Evolutionary conservation across 2,329 filamentous ascomycete species (phyloP), one percentile per base, ranked within the genome.

Genomic region (Penicillium rolfsii): DNA sequence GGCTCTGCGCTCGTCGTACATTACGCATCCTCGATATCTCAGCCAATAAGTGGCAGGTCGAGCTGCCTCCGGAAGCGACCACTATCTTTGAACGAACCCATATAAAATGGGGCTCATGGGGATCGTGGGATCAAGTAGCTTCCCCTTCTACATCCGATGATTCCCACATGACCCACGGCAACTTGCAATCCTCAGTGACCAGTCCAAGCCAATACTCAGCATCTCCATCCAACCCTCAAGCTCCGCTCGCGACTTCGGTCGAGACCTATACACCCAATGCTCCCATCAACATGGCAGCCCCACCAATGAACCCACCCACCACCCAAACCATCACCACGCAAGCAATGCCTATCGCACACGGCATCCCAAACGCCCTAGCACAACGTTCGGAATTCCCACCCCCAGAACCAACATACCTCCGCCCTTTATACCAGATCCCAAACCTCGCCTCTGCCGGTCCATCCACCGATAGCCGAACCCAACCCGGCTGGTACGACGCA

Each of bases 1-100:
- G 95, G 95, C 85, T 93, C 0, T 95, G 93, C 70, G 94, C 93
- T 9, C 85, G 93, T 56, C 86, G 94, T 12, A 94, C 93, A 0
- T 82, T 98, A 6, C 87, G 88, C 61, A 96, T 98, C 52, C 82
- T 99, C 46, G 93, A 90, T 67, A 87, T 96, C 4, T 85, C 96
- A 12, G 89, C 90, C 0, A 86, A 88, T n/a, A 95, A 95, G 70
- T 98, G 95, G 93, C 89, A 89, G 19, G 89, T 97, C 46, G 88
- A 92, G 58, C 77, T 98, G 9, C 94, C 95, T 0, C 89, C 91
- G 61, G 94, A 98, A 76, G 94, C 93, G 0, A 83, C 85, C 0
- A 79, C 84, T 1, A 87, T 96, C 1, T 84, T 98, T n/a, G 82
- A 87, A 52, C 86, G 92, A 38, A 90, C 91, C 1, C 91, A 96